Base-by-base conservation (phyloP, 1,284 basidiomycete genomes). In the Tilletia caries region DNA sequence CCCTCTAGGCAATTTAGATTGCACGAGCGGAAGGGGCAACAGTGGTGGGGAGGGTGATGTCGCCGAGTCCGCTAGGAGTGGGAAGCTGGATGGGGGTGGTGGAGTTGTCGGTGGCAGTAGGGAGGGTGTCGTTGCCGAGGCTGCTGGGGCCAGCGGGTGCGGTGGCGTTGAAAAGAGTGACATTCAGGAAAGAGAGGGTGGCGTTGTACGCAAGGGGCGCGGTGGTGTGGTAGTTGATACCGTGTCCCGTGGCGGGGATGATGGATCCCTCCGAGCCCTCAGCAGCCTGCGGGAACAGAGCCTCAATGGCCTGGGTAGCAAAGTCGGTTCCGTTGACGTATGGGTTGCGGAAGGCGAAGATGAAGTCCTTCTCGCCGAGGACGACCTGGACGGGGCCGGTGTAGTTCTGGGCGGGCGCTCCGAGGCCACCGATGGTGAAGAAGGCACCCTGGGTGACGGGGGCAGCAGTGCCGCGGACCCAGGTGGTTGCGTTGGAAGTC, bases 221-320 rank as follows among this genome's bases (percentile, higher is more conserved):
- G 6, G 52, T 62, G 29, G 13, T 18, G 69, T 70, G 80, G 72
- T 76, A 79, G 70, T 83, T 83, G 74, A 83, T 80, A 67, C 77
- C 81, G 68, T 83, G 81, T 3, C 75, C 81, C 20, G 74, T 76
- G 67, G 73, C 74, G 8, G 73, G 73, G 3, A 79, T 74, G 23
- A 79, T 73, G 66, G 68, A 74, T 25, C 75, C 75, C 18, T 70
- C 66, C 20, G 64, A 46, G 70, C 79, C 80, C 64, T 74, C 70
- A 29, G 65, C 25, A n/a, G 67, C 67, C 5, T 73, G 44, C 1
- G 79, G 78, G 74, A 73, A 82, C 20, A 80, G 68, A 13, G 52
- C 65, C 50, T 71, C 68, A 37, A 76, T 74, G n/a, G 80, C 78
- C 44, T 75, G 76, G 4, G 46, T 41, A 13, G 52, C 69, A 41